Conservation (phyloP, 495 filamentous ascomycete genomes). For the Xylaria sp. region DNA sequence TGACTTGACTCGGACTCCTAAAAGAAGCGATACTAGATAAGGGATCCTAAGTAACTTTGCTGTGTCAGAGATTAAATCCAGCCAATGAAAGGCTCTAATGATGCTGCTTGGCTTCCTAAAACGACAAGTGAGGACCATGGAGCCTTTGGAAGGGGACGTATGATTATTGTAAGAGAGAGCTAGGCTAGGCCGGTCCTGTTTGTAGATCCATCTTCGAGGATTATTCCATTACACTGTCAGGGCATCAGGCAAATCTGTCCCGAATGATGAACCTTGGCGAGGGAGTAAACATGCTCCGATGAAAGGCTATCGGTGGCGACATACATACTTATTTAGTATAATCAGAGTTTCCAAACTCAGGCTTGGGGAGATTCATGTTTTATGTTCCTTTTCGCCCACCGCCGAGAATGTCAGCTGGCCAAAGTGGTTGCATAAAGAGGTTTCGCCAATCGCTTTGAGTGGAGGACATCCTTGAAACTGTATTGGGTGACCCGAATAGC, state of each 20-base stretch:
- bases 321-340: no score
- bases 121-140: conserved; percentile 13
- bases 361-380: not conserved
- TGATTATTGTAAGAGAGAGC: not conserved
- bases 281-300: not conserved
- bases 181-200: not conserved
- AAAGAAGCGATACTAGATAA: not conserved
- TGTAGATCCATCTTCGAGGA: not conserved
- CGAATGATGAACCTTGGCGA: not conserved
- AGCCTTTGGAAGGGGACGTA: not conserved
- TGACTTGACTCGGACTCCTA: conserved; percentile 6
- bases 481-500: conserved; percentile 15
- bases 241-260: not conserved
- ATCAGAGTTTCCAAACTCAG: not conserved
- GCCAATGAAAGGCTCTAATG: conserved; percentile 15
- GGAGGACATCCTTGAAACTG: not conserved
- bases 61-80: not conserved
- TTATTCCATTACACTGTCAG: not conserved
- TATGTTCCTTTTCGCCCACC: not conserved
- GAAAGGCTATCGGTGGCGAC: not conserved
- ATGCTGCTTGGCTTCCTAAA: conserved; percentile 14
- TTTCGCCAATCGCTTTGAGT: conserved; percentile 4
- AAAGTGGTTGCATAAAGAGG: conserved; percentile 21
- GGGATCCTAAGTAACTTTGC: not conserved
- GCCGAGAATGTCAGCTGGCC: conserved; percentile 8